phyloP scores from a whole-genome alignment of 2,329 filamentous ascomycete species.

The Diaporthe aspalathi region DNA sequence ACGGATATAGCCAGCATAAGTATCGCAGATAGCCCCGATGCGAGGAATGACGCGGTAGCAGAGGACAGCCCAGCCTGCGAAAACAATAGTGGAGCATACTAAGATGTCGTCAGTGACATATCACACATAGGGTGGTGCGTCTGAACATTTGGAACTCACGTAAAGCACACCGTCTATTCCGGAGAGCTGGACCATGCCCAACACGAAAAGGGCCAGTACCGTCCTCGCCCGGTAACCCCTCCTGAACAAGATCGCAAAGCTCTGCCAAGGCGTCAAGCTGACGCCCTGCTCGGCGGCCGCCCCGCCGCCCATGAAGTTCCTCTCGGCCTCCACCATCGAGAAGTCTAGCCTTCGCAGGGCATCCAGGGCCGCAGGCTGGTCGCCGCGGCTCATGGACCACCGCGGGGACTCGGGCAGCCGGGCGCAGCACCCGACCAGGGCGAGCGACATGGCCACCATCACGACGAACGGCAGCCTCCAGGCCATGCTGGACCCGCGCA shows the following conservation, averaged over 20 bases:
- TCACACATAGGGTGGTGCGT: constrained; percentile 30
- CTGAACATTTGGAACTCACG: constrained; percentile 50
- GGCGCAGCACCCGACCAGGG: constrained; percentile 53
- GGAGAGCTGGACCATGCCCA: constrained; percentile 69
- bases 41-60: constrained; percentile 66
- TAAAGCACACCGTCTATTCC: constrained; percentile 74
- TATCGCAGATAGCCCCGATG: constrained; percentile 70
- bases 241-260: constrained; percentile 49
- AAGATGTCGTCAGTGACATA: not conserved
- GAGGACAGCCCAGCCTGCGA: constrained; percentile 67
- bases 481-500: constrained; percentile 57
- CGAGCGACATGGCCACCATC: constrained; percentile 54
- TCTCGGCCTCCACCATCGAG: constrained; percentile 58
- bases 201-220: constrained; percentile 64
- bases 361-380: constrained; percentile 56
- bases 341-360: constrained; percentile 57
- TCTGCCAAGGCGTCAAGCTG: constrained; percentile 49
- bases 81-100: constrained; percentile 72
- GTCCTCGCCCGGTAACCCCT: constrained; percentile 60
- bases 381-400: constrained; percentile 64
- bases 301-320: constrained; percentile 52
- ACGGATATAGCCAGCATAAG: constrained; percentile 69
- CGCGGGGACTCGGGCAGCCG: constrained; percentile 66
- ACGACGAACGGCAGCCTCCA: constrained; percentile 69
- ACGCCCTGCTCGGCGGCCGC: constrained; percentile 43